phyloP scores from a whole-genome alignment of 1,139 yeast species.

The Debaryomyces udenii region DNA sequence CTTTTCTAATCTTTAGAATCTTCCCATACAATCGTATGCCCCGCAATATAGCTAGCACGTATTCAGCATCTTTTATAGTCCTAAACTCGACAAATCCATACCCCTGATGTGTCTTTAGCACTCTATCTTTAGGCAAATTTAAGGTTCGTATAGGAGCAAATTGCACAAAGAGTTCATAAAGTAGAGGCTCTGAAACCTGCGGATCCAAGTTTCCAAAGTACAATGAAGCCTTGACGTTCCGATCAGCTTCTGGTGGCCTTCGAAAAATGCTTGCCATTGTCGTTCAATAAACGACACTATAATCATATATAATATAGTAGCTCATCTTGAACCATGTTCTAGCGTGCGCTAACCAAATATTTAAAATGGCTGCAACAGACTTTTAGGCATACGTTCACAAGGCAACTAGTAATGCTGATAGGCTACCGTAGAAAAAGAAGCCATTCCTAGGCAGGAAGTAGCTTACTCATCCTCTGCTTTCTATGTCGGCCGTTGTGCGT shows the following conservation, averaged over 20 bases:
- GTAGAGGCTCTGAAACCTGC: constrained; percentile 63
- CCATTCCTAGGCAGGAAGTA: no score
- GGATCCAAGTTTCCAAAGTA: constrained; percentile 87
- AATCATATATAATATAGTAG: not conserved
- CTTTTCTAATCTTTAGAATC: constrained; percentile 59
- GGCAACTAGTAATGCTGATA: no score
- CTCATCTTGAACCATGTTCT: constrained; percentile 1
- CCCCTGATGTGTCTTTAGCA: constrained; percentile 75
- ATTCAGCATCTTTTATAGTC: constrained; percentile 65
- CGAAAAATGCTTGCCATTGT: constrained; percentile 36
- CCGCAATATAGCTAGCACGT: constrained; percentile 62
- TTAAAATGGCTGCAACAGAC: not conserved
- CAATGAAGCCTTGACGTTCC: constrained; percentile 67
- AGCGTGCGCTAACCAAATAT: not conserved
- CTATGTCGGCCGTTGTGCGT: no score
- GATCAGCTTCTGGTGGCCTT: constrained; percentile 42
- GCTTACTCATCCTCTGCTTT: no score
- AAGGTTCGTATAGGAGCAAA: constrained; percentile 77
- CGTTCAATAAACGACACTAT: not conserved
- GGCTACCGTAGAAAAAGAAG: no score
- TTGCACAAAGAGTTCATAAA: constrained; percentile 84
- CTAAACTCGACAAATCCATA: constrained; percentile 84
- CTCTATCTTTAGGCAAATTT: constrained; percentile 78
- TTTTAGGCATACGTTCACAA: no score
- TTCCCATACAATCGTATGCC: constrained; percentile 70